A percentile compares a stretch with the other conserved stretches of the same genome.
These are phyloP conservation scores for Amanita polypyramis DNA, from an alignment of 768 basidiomycete species.

Conservation along the genomic window DNA sequence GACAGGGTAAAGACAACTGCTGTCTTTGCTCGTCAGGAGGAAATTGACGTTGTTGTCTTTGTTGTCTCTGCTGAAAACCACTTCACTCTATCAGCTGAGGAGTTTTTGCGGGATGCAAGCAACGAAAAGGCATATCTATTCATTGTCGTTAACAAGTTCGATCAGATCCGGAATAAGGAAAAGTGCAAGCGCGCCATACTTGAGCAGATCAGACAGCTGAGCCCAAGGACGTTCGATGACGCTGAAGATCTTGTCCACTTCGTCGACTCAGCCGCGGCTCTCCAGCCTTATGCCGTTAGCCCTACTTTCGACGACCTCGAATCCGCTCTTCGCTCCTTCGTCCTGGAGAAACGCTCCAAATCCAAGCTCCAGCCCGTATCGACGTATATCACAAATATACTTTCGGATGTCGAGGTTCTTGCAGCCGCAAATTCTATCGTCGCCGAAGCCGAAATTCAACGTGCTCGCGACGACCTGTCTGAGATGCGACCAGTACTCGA, in stretches of 20 bases:
- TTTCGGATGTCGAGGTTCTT: slow-evolving; percentile 83
- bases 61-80: slow-evolving; percentile 98
- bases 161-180: slow-evolving; percentile 91
- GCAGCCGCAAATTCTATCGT: slow-evolving; percentile 78
- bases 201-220: slow-evolving; percentile 89
- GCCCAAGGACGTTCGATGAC: slow-evolving; percentile 87
- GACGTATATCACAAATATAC: slow-evolving; percentile 85
- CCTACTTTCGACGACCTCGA: slow-evolving; percentile 83
- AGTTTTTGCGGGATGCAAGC: slow-evolving; percentile 87
- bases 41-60: slow-evolving; percentile 98
- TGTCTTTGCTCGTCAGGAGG: slow-evolving; percentile 90
- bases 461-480: slow-evolving; percentile 60
- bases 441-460: slow-evolving; percentile 68
- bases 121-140: slow-evolving; percentile 98
- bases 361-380: slow-evolving; percentile 92
- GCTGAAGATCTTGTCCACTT: slow-evolving; percentile 94
- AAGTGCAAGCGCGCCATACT: slow-evolving; percentile 82
- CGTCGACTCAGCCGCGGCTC: slow-evolving; percentile 80
- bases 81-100: slow-evolving; percentile 91
- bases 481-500: slow-evolving; percentile 74
- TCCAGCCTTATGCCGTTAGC: slow-evolving; percentile 54
- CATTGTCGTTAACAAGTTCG: slow-evolving; percentile 97
- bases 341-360: slow-evolving; percentile 90
- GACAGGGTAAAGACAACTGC: slow-evolving; percentile 94
- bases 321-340: slow-evolving; percentile 83